Conservation (phyloP, 2,329 filamentous ascomycete genomes). For the Epichloe sibirici region DNA sequence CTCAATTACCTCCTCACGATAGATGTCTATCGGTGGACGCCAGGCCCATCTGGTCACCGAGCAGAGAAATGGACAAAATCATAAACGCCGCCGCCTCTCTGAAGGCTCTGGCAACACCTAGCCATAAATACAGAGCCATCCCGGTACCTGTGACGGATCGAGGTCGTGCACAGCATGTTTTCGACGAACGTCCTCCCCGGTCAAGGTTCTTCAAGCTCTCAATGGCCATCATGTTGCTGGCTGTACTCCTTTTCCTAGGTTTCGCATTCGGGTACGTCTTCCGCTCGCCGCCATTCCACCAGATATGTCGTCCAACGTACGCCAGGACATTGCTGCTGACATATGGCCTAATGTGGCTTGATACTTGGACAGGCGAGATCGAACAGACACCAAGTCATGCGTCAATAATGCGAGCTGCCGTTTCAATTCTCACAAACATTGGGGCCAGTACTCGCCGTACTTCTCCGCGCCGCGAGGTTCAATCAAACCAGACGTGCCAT, state of each 20-base stretch:
- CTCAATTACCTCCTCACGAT: too few species aligned
- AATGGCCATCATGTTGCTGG: constrained; percentile 8
- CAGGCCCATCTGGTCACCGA: neutral
- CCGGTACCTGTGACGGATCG: constrained; percentile 7
- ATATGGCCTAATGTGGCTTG: neutral
- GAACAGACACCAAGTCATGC: constrained; percentile 1
- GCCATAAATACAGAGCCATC: constrained; percentile 19
- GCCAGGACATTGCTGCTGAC: neutral
- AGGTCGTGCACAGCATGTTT: neutral
- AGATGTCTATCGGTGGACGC: neutral
- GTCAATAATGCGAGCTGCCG: constrained; percentile 32
- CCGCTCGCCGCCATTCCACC: neutral
- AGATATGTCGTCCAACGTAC: neutral
- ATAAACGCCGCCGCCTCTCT: constrained; percentile 2
- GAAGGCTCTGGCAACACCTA: constrained; percentile 10
- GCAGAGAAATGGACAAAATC: constrained; percentile 5
- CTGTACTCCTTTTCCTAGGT: constrained; percentile 7
- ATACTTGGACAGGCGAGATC: constrained; percentile 4
- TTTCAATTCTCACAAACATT: constrained; percentile 49
- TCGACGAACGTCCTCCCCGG: constrained; percentile 1
- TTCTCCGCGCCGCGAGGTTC: constrained; percentile 57
- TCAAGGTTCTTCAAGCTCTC: constrained; percentile 9
- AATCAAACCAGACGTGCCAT: constrained; percentile 47
- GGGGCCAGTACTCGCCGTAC: constrained; percentile 84
- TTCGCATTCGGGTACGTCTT: constrained; percentile 10